phyloP scores from a whole-genome alignment of 1,284 basidiomycete genomes.

The Ustilago lituana region DNA sequence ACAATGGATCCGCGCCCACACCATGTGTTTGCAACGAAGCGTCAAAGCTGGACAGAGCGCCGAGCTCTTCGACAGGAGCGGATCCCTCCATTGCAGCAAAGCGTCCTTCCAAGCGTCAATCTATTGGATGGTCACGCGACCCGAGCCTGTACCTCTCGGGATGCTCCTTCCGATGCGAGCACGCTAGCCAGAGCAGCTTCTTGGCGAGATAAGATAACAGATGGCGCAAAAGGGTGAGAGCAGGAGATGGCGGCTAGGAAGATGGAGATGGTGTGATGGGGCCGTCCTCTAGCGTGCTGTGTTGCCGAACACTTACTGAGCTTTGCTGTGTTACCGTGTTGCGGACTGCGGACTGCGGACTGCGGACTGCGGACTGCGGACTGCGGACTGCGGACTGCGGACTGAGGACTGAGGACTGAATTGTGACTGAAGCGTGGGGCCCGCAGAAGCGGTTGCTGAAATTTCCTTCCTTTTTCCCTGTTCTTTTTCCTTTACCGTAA shows the following conservation, averaged over 20 bases:
- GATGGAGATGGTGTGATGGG: slow-evolving; percentile 5
- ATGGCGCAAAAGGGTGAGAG: neutral
- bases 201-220: slow-evolving; percentile 8
- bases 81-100: slow-evolving; percentile 19
- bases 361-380: no score
- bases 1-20: slow-evolving; percentile 20
- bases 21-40: slow-evolving; percentile 20
- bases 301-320: no score
- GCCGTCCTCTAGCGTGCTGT: slow-evolving; percentile 5
- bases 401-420: no score
- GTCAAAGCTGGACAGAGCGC: slow-evolving; percentile 23
- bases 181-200: no score
- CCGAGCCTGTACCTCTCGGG: neutral
- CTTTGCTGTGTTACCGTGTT: no score
- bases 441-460: no score
- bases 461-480: neutral
- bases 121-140: neutral
- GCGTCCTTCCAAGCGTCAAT: no score
- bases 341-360: no score
- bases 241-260: neutral
- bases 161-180: no score
- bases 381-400: no score
- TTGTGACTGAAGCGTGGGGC: no score
- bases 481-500: no score
- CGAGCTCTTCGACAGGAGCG: slow-evolving; percentile 31